Percentiles rank a stretch among this genome's conserved stretches.
These are phyloP conservation scores for Russula foetens DNA, from an alignment of 768 basidiomycete species.

Conservation along the genomic window DNA sequence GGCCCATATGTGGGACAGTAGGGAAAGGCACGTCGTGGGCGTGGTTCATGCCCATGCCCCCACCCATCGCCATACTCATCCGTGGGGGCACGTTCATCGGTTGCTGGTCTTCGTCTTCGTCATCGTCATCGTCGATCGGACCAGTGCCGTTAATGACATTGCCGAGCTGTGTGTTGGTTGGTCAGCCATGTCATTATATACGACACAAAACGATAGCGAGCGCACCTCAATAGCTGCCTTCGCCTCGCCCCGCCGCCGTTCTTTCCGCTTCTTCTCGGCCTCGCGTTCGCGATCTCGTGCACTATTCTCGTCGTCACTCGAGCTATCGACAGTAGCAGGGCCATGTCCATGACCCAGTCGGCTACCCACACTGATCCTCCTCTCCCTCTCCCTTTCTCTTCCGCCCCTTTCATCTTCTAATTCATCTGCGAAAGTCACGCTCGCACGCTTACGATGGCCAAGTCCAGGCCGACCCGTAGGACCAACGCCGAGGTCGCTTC, in stretches of 20 bases:
- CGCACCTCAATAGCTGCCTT: slow-evolving; percentile 83
- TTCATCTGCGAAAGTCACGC: slow-evolving; percentile 63
- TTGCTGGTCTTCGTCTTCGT: slow-evolving; percentile 25
- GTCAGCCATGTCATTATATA: neutral
- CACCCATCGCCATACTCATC: slow-evolving; percentile 32
- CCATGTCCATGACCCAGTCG: slow-evolving; percentile 1
- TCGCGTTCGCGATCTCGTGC: slow-evolving; percentile 18
- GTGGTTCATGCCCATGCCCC: slow-evolving; percentile 22
- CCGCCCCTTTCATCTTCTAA: slow-evolving; percentile 22
- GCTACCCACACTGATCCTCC: slow-evolving; percentile 2
- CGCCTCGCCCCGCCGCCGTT: slow-evolving; percentile 75
- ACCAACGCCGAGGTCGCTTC: slow-evolving; percentile 45
- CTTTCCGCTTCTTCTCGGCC: slow-evolving; percentile 52
- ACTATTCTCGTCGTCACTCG: slow-evolving; percentile 4
- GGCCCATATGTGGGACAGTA: slow-evolving; percentile 12
- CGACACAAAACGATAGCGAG: slow-evolving; percentile 24
- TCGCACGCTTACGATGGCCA: slow-evolving; percentile 44
- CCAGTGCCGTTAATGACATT: slow-evolving; percentile 77
- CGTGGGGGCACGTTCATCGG: slow-evolving; percentile 22
- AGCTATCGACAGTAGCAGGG: neutral
- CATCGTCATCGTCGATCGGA: slow-evolving; percentile 37
- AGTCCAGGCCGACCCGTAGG: slow-evolving; percentile 22
- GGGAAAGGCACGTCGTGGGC: slow-evolving; percentile 16
- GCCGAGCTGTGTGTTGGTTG: slow-evolving; percentile 55
- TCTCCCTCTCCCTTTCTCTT: slow-evolving; percentile 28